A percentile compares a stretch with the other conserved stretches of the same genome.
Conservation (phyloP, 139 green algal species). For the Zygnema cylindricum region DNA sequence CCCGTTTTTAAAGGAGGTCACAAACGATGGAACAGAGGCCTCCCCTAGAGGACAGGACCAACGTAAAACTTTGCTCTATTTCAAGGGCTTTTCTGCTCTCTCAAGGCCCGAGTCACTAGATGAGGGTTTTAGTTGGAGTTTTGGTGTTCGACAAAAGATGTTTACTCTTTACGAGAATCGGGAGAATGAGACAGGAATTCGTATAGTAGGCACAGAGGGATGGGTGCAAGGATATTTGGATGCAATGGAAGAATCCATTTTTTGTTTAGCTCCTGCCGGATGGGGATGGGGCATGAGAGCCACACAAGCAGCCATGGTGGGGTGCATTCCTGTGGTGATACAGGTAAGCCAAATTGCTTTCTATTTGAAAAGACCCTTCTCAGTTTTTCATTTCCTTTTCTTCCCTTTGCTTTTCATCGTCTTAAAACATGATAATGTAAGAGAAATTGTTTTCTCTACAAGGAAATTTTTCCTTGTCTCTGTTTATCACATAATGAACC, state of each 20-base stretch:
- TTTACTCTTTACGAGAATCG: slow-evolving; percentile 20
- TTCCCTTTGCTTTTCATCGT: slow-evolving; percentile 7
- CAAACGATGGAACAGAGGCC: background rate
- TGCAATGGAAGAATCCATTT: slow-evolving; percentile 6
- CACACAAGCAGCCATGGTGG: background rate
- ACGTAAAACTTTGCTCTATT: background rate
- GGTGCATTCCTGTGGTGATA: slow-evolving; percentile 26
- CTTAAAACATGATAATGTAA: no score
- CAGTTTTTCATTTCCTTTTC: background rate
- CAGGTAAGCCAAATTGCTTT: slow-evolving; percentile 13
- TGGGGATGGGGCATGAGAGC: background rate
- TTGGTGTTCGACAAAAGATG: slow-evolving; percentile 59
- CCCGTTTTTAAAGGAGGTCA: background rate
- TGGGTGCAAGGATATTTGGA: background rate
- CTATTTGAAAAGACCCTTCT: background rate
- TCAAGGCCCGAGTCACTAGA: background rate
- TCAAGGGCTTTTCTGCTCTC: background rate
- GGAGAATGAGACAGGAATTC: background rate
- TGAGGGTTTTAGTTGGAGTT: slow-evolving; percentile 57
- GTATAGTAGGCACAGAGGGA: background rate
- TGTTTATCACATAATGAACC: no score
- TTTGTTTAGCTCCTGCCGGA: slow-evolving; percentile 19
- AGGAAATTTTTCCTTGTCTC: no score
- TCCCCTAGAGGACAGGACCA: background rate
- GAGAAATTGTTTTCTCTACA: no score